Evolutionary conservation across 176 grass and related monocot genomes (phyloP).

Genomic region (Musa schizocarpa): DNA sequence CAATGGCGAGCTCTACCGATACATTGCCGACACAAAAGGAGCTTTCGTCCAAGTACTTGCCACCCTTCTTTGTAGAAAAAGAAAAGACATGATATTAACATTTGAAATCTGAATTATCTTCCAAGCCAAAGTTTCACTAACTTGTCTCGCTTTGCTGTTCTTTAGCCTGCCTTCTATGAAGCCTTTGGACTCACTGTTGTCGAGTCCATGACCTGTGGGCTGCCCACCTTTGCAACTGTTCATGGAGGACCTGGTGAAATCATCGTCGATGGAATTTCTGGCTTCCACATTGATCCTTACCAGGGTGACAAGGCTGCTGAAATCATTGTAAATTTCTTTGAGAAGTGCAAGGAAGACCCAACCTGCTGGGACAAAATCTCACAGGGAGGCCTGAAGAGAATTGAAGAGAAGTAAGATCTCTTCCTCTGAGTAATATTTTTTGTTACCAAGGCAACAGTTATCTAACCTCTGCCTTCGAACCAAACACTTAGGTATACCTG

Average conservation of each 20-base stretch:
- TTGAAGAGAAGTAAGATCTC: slow-evolving; percentile 78
- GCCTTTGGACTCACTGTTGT: slow-evolving; percentile 88
- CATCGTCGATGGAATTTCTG: slow-evolving; percentile 74
- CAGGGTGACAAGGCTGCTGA: slow-evolving; percentile 73
- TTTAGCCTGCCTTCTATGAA: slow-evolving; percentile 85
- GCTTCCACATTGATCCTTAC: slow-evolving; percentile 94
- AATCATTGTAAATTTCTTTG: slow-evolving; percentile 76
- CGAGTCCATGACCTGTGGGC: slow-evolving; percentile 82
- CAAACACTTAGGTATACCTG: slow-evolving; percentile 57
- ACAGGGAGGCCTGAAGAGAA: slow-evolving; percentile 55
- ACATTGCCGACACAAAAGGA: slow-evolving; percentile 77
- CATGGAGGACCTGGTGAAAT: slow-evolving; percentile 86
- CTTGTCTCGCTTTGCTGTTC: not conserved
- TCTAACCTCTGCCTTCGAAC: not conserved
- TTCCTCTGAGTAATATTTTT: not conserved
- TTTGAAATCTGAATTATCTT: not conserved
- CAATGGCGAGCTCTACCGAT: slow-evolving; percentile 88
- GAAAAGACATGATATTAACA: not conserved
- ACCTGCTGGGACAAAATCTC: slow-evolving; percentile 80
- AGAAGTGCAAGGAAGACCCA: slow-evolving; percentile 50
- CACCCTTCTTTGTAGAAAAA: not conserved
- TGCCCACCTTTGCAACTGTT: slow-evolving; percentile 75
- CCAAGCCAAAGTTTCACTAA: not conserved
- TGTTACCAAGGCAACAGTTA: not conserved
- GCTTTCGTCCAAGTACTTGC: slow-evolving; percentile 72